phyloP scores from a whole-genome alignment of 495 filamentous ascomycete species.

The Endocarpon pusillum region DNA sequence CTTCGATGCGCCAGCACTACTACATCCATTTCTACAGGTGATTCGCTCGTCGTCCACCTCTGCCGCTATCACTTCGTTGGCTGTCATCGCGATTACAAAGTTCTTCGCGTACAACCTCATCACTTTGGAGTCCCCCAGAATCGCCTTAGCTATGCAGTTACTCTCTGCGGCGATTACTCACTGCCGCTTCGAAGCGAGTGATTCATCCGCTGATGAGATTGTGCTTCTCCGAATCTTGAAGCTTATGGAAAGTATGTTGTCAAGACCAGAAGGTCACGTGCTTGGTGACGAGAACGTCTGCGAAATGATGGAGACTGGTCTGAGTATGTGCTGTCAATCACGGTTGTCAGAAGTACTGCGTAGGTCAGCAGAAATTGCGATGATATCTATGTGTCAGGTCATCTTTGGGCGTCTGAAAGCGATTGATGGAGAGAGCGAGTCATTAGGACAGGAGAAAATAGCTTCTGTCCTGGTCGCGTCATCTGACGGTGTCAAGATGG shows the following conservation, averaged over 20 bases:
- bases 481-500: conserved; percentile 50
- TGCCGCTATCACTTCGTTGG: conserved; percentile 86
- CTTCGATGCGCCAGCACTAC: conserved; percentile 77
- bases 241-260: conserved; percentile 95
- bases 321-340: conserved; percentile 93
- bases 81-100: conserved; percentile 88
- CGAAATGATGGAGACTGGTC: conserved; percentile 96
- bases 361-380: conserved; percentile 84
- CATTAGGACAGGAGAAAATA: too few species aligned
- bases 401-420: conserved; percentile 72
- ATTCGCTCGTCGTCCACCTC: conserved; percentile 93
- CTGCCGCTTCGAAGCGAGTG: conserved; percentile 91
- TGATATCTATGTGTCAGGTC: conserved; percentile 97
- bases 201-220: conserved; percentile 86
- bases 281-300: conserved; percentile 94
- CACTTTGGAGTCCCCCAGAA: conserved; percentile 59
- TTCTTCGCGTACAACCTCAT: conserved; percentile 94
- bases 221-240: conserved; percentile 86
- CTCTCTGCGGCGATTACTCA: conserved; percentile 92
- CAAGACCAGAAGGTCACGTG: conserved; percentile 76
- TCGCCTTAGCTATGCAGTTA: conserved; percentile 83
- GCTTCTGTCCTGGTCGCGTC: neutral
- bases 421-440: conserved; percentile 51
- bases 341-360: conserved; percentile 81
- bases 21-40: conserved; percentile 93